These are phyloP conservation scores for Talaromyces rugulosus DNA, from an alignment of 2,329 filamentous ascomycete species.

Conservation along the genomic window DNA sequence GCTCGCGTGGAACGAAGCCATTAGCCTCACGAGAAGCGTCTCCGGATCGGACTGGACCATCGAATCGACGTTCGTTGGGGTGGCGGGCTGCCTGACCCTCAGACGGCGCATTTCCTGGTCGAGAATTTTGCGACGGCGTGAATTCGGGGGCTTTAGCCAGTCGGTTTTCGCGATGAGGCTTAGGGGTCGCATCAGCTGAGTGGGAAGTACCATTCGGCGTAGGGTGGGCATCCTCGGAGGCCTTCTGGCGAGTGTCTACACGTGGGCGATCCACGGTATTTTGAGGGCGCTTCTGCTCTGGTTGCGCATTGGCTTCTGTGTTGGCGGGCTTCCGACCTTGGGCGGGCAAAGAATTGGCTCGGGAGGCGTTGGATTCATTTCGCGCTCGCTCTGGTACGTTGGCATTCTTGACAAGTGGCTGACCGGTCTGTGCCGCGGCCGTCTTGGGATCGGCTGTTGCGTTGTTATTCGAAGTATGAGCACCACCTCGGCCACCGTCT, in stretches of 20 bases:
- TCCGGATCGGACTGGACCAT: conserved; percentile 35
- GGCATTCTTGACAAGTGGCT: conserved; percentile 27
- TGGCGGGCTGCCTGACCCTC: conserved; percentile 32
- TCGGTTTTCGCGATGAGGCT: conserved; percentile 32
- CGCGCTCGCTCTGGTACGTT: conserved; percentile 30
- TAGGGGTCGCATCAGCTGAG: conserved; percentile 26
- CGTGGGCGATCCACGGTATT: conserved; percentile 28
- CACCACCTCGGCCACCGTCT: conserved; percentile 44
- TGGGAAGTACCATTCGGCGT: conserved; percentile 23
- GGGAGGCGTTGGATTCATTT: conserved; percentile 31
- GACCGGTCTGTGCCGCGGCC: conserved; percentile 23
- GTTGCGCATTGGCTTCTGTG: conserved; percentile 23
- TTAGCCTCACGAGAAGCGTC: conserved; percentile 26
- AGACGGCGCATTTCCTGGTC: conserved; percentile 24
- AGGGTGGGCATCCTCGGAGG: conserved; percentile 25
- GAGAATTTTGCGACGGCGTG: conserved; percentile 20
- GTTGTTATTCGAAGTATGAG: conserved; percentile 29
- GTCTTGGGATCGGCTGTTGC: conserved; percentile 28
- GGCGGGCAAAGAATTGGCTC: conserved; percentile 38
- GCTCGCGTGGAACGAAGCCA: conserved; percentile 19
- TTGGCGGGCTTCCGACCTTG: conserved; percentile 33
- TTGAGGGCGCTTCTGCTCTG: conserved; percentile 30
- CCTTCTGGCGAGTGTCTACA: conserved; percentile 23
- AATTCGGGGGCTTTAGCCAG: conserved; percentile 29
- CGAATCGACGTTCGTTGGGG: conserved; percentile 33